Percentiles rank a stretch among this genome's conserved stretches.
These are phyloP conservation scores for Eremothecium sinecaudum DNA, from an alignment of 1,139 yeast species.

Conservation along the genomic window DNA sequence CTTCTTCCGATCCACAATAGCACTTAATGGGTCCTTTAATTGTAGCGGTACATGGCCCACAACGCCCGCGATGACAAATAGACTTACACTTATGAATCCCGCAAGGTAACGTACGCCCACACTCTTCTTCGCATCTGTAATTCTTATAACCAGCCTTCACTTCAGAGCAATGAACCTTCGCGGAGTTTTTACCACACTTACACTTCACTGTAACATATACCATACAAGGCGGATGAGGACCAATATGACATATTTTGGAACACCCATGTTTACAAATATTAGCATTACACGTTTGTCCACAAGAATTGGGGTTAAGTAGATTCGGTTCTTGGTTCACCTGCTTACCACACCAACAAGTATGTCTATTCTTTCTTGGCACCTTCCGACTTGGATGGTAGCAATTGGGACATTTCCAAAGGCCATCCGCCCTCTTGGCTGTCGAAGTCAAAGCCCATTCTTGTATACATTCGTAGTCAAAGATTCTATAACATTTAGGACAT, in stretches of 20 bases:
- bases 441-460: conserved; percentile 75
- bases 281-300: conserved; percentile 72
- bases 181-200: conserved; percentile 59
- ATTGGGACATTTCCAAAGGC: conserved; percentile 81
- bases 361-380: conserved; percentile 51
- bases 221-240: conserved; percentile 77
- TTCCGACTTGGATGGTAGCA: conserved; percentile 51
- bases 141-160: conserved; percentile 54
- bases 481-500: conserved; percentile 63
- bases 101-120: conserved; percentile 57
- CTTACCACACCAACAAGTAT: conserved; percentile 81
- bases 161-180: conserved; percentile 68
- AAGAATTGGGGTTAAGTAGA: conserved; percentile 66
- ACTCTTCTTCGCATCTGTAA: conserved; percentile 49
- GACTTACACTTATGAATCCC: conserved; percentile 57
- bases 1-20: conserved; percentile 58
- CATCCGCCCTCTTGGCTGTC: conserved; percentile 46
- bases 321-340: conserved; percentile 55
- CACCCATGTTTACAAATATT: conserved; percentile 63
- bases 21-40: conserved; percentile 39
- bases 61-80: conserved; percentile 63
- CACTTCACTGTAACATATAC: conserved; percentile 67
- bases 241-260: conserved; percentile 74
- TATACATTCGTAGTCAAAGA: conserved; percentile 73
- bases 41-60: conserved; percentile 57